Percentiles rank a stretch among this genome's conserved stretches.
Conservation (phyloP, 2,329 filamentous ascomycete genomes). For the Clonostachys rhizophaga region DNA sequence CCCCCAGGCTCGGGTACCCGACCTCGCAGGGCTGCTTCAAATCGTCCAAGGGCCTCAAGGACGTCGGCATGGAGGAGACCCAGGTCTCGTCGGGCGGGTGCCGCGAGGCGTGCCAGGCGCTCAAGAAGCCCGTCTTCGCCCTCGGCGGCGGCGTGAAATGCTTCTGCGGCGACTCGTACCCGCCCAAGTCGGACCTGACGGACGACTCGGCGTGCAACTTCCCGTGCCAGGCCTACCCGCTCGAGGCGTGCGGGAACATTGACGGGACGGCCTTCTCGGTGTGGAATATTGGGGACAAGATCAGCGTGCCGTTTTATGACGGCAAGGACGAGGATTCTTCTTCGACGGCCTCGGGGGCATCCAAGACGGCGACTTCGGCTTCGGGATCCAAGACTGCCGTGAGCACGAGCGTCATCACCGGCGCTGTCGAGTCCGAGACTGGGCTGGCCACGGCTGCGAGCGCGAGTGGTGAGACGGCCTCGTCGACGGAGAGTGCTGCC, state of each 20-base stretch:
- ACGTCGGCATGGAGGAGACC: slow-evolving; percentile 7
- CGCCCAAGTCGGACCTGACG: slow-evolving; percentile 48
- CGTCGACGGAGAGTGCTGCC: too few species aligned
- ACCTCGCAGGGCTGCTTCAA: slow-evolving; percentile 48
- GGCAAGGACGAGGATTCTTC: too few species aligned
- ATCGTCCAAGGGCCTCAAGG: slow-evolving; percentile 32
- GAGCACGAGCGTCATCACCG: too few species aligned
- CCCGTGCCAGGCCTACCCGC: slow-evolving; percentile 58
- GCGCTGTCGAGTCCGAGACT: too few species aligned
- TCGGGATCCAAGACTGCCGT: too few species aligned
- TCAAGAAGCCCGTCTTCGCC: slow-evolving; percentile 54
- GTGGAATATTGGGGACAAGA: slow-evolving; percentile 43
- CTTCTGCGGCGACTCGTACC: slow-evolving; percentile 69
- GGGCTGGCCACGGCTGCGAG: too few species aligned
- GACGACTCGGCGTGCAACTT: slow-evolving; percentile 58
- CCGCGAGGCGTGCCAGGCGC: slow-evolving; percentile 26
- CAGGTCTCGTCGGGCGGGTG: slow-evolving; percentile 35
- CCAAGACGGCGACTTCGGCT: too few species aligned
- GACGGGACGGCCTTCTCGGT: slow-evolving; percentile 29
- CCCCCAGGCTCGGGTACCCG: slow-evolving; percentile 12
- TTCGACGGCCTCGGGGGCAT: too few species aligned
- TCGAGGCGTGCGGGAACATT: slow-evolving; percentile 53
- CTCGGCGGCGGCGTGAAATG: slow-evolving; percentile 56
- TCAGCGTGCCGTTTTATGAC: slow-evolving; percentile 27
- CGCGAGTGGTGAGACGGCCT: too few species aligned